Evolutionary conservation across 495 filamentous ascomycete species (phyloP).

Genomic region (Jackrogersella multiformis): DNA sequence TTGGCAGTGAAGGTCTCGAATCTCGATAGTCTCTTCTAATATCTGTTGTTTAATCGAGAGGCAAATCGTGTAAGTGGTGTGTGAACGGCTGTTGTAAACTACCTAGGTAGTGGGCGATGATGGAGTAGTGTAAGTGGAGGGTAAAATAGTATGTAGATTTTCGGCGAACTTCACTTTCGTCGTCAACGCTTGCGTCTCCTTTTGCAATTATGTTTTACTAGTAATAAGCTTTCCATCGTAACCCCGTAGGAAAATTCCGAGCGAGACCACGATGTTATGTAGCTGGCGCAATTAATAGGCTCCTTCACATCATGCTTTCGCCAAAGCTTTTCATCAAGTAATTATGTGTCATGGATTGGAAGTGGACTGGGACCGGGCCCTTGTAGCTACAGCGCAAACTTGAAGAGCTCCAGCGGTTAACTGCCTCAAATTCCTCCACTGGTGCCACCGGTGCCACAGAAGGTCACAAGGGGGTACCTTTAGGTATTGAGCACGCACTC

Average conservation of each 20-base stretch:
- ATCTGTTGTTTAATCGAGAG: neutral
- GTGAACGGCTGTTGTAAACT: too few relatives aligned
- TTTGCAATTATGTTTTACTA: slow-evolving; percentile 29
- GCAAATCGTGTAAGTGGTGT: slow-evolving; percentile 20
- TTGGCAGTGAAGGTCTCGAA: neutral
- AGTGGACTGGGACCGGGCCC: slow-evolving; percentile 29
- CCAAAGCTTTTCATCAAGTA: slow-evolving; percentile 58
- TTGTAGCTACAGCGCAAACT: slow-evolving; percentile 24
- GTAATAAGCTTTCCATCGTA: slow-evolving; percentile 31
- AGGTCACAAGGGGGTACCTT: slow-evolving; percentile 8
- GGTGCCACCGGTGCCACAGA: slow-evolving; percentile 2
- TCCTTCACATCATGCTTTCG: slow-evolving; percentile 39
- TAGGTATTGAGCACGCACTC: slow-evolving; percentile 17
- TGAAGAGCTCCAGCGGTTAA: slow-evolving; percentile 20
- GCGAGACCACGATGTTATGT: slow-evolving; percentile 33
- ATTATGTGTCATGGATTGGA: slow-evolving; percentile 60
- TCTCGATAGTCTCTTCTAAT: neutral
- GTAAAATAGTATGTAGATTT: neutral
- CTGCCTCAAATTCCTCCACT: slow-evolving; percentile 35
- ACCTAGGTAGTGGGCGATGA: neutral
- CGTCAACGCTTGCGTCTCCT: slow-evolving; percentile 33
- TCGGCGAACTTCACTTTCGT: neutral
- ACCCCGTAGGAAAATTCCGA: slow-evolving; percentile 28
- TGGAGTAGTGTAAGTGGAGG: neutral
- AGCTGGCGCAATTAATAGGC: slow-evolving; percentile 33